A percentile compares a stretch with the other conserved stretches of the same genome.
Evolutionary conservation across 768 basidiomycete species (phyloP).

Genomic region (Lentinula detonsa): DNA sequence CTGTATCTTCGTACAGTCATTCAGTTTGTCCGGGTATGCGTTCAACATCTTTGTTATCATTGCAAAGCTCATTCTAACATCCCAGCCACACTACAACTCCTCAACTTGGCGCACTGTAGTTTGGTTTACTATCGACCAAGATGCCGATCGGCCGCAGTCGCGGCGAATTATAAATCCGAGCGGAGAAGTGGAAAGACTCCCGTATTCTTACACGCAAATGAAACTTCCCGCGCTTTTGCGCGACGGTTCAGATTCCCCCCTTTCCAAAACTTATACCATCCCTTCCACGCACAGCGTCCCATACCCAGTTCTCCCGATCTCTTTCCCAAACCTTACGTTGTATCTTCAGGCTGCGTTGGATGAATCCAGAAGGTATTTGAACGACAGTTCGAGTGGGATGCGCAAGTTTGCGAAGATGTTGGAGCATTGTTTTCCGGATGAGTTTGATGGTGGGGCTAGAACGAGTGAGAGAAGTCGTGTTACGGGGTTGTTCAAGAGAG

Average conservation of each 20-base stretch:
- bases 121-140: constrained; percentile 74
- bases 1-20: constrained; percentile 66
- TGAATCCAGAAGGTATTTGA: constrained; percentile 54
- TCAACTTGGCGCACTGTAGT: constrained; percentile 68
- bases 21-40: constrained; percentile 69
- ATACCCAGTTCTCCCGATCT: constrained; percentile 66
- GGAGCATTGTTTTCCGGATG: constrained; percentile 55
- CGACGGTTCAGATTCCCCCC: constrained; percentile 52
- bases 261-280: constrained; percentile 69
- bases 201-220: constrained; percentile 66
- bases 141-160: constrained; percentile 35
- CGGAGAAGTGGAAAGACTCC: constrained; percentile 57
- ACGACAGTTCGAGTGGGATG: constrained; percentile 55
- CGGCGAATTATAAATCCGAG: constrained; percentile 39
- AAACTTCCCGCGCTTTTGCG: constrained; percentile 55
- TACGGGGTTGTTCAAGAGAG: constrained; percentile 52
- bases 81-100: constrained; percentile 52
- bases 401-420: constrained; percentile 68
- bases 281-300: constrained; percentile 55
- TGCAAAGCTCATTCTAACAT: neutral
- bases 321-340: constrained; percentile 68
- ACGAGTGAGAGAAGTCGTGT: constrained; percentile 37
- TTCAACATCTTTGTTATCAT: neutral
- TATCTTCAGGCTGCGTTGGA: constrained; percentile 70
- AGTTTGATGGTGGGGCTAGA: constrained; percentile 14